Evolutionary conservation across 2,329 filamentous ascomycete species (phyloP).

Genomic region (Shiraia sp.): DNA sequence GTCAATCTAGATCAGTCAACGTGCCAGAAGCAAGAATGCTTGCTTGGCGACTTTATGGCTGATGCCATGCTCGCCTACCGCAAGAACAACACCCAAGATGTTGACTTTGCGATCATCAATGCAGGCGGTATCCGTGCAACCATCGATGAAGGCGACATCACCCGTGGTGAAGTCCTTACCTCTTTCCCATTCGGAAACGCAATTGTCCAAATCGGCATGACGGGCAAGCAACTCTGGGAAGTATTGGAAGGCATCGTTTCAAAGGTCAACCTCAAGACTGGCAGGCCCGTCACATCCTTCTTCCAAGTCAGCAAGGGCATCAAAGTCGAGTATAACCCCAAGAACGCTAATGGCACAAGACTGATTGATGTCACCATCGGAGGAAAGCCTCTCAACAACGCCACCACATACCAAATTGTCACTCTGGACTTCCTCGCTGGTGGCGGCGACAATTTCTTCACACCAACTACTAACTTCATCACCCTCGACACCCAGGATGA

Average conservation of each 20-base stretch:
- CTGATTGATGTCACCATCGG: conserved; percentile 59
- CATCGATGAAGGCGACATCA: conserved; percentile 65
- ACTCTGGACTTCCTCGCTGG: conserved; percentile 67
- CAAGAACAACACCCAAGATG: conserved; percentile 50
- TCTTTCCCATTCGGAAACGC: conserved; percentile 70
- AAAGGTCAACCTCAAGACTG: conserved; percentile 59
- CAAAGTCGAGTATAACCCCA: conserved; percentile 61
- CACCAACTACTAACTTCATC: conserved; percentile 46
- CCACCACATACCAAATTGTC: conserved; percentile 59
- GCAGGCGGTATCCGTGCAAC: conserved; percentile 66
- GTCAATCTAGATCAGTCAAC: conserved; percentile 62
- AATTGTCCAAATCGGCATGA: conserved; percentile 61
- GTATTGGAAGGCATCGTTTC: conserved; percentile 64
- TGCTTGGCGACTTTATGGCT: conserved; percentile 49
- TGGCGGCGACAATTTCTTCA: conserved; percentile 64
- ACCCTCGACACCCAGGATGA: conserved; percentile 59
- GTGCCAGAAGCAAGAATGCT: conserved; percentile 63
- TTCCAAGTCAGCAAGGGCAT: conserved; percentile 64
- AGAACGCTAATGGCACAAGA: conserved; percentile 53
- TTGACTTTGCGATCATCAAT: conserved; percentile 65
- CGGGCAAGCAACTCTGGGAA: conserved; percentile 59
- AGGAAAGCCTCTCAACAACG: conserved; percentile 53
- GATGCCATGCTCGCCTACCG: conserved; percentile 66
- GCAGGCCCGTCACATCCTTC: conserved; percentile 59
- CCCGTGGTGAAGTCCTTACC: conserved; percentile 65